These are phyloP conservation scores for Simplicillium sp. DNA, from an alignment of 2,329 filamentous ascomycete genomes.

Conservation along the genomic window DNA sequence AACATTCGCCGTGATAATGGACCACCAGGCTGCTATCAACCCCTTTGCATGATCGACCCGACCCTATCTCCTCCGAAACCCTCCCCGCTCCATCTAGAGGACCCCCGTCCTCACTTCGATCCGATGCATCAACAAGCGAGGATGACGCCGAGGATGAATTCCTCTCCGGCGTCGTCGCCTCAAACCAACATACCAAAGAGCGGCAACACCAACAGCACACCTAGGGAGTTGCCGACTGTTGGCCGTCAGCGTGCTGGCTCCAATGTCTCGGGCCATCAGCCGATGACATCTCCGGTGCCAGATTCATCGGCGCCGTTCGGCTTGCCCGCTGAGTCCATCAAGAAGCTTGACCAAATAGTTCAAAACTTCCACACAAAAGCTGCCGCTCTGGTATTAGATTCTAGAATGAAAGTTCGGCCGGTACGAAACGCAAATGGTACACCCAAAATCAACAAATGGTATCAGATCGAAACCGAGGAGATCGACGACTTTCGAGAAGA, in stretches of 20 bases:
- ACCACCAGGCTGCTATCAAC: too few relatives aligned
- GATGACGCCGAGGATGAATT: slow-evolving; percentile 54
- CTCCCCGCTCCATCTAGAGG: neutral
- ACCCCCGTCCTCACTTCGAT: slow-evolving; percentile 2
- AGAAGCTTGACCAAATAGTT: slow-evolving; percentile 87
- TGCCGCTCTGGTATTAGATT: slow-evolving; percentile 73
- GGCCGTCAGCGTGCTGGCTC: slow-evolving; percentile 32
- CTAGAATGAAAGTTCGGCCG: slow-evolving; percentile 61
- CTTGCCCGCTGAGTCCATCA: slow-evolving; percentile 56
- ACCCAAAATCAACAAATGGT: slow-evolving; percentile 80
- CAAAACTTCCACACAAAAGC: slow-evolving; percentile 91
- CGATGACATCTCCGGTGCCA: slow-evolving; percentile 37
- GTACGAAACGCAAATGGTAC: slow-evolving; percentile 28
- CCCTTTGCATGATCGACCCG: neutral
- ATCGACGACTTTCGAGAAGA: slow-evolving; percentile 80
- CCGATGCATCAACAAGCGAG: slow-evolving; percentile 86
- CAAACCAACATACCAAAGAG: slow-evolving; percentile 54
- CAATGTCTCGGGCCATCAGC: slow-evolving; percentile 29
- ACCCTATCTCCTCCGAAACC: neutral
- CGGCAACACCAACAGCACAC: slow-evolving; percentile 1
- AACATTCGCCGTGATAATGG: too few relatives aligned
- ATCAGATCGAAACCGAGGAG: slow-evolving; percentile 90
- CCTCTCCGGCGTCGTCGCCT: slow-evolving; percentile 63
- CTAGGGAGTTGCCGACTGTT: too few relatives aligned
- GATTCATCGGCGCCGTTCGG: slow-evolving; percentile 31